Conservation (phyloP, 805 yeast species). For the Candida sonorensis region DNA sequence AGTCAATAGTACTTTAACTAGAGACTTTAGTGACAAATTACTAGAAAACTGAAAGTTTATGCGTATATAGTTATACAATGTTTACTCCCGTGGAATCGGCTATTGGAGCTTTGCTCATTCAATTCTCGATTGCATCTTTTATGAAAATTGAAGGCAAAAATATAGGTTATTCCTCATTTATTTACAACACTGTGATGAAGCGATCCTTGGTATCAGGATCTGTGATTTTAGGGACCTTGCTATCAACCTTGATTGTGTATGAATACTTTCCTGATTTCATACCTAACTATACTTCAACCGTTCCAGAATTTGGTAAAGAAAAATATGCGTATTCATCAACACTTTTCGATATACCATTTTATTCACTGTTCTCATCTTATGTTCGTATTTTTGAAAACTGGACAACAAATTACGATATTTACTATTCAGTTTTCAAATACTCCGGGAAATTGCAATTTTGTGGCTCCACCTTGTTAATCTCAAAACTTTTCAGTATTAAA, state of each 20-base stretch:
- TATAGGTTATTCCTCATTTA: constrained; percentile 41
- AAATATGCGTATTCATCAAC: too few relatives aligned
- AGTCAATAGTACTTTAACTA: too few relatives aligned
- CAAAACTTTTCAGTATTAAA: neutral
- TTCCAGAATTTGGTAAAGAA: too few relatives aligned
- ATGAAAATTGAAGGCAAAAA: constrained; percentile 32
- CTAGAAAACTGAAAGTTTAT: too few relatives aligned
- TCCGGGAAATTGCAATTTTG: neutral
- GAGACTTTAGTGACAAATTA: too few relatives aligned
- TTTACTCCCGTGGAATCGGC: constrained; percentile 39
- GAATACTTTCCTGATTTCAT: constrained; percentile 23
- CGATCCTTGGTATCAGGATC: constrained; percentile 24
- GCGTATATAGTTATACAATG: too few relatives aligned
- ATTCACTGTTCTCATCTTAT: too few relatives aligned
- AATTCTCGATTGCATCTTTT: constrained; percentile 37
- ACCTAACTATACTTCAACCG: too few relatives aligned
- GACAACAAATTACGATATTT: too few relatives aligned
- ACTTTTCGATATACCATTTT: too few relatives aligned
- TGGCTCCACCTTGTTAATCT: neutral
- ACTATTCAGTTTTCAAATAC: too few relatives aligned
- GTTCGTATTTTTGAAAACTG: too few relatives aligned
- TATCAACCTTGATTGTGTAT: constrained; percentile 21
- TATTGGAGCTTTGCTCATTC: constrained; percentile 41
- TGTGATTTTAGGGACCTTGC: constrained; percentile 30
- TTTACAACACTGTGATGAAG: constrained; percentile 25